Percentiles rank a stretch among this genome's conserved stretches.
Conservation (phyloP, 2,329 filamentous ascomycete species). For the Cadophora sp. region DNA sequence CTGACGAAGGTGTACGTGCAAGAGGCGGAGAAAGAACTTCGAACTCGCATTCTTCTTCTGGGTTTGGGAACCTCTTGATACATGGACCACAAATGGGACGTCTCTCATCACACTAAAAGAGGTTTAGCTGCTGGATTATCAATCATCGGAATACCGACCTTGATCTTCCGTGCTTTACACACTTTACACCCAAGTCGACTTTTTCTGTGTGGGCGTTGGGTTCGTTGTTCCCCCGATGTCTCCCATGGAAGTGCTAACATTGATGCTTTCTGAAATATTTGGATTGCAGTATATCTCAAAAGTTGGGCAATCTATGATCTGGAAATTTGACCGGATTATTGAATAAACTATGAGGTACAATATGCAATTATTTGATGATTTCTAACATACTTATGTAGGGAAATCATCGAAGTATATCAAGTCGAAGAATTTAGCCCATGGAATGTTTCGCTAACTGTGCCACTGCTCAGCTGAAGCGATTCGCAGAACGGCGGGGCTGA, state of each 20-base stretch:
- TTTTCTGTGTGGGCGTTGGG: constrained; percentile 21
- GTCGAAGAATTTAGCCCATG: not conserved
- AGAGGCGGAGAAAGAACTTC: constrained; percentile 5
- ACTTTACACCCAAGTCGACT: constrained; percentile 28
- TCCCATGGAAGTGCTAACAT: constrained; percentile 3
- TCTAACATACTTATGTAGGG: not conserved
- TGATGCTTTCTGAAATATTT: too few relatives aligned
- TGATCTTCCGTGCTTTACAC: constrained; percentile 32
- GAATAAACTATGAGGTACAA: too few relatives aligned
- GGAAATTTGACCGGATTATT: not conserved
- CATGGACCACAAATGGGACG: constrained; percentile 23
- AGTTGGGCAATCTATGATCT: not conserved
- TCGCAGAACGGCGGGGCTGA: constrained; percentile 4
- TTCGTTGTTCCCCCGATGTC: not conserved
- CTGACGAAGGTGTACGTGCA: not conserved
- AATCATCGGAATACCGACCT: constrained; percentile 8
- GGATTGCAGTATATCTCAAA: not conserved
- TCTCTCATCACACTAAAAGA: constrained; percentile 24
- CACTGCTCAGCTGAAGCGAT: constrained; percentile 5
- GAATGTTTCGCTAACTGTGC: not conserved
- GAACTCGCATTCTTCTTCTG: constrained; percentile 23
- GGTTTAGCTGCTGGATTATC: not conserved
- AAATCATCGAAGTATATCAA: not conserved
- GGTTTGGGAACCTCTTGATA: constrained; percentile 20
- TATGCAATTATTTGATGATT: not conserved